A percentile compares a stretch with the other conserved stretches of the same genome.
Conservation (phyloP, 2,329 filamentous ascomycete genomes). For the Chrysoporthe cubensis region DNA sequence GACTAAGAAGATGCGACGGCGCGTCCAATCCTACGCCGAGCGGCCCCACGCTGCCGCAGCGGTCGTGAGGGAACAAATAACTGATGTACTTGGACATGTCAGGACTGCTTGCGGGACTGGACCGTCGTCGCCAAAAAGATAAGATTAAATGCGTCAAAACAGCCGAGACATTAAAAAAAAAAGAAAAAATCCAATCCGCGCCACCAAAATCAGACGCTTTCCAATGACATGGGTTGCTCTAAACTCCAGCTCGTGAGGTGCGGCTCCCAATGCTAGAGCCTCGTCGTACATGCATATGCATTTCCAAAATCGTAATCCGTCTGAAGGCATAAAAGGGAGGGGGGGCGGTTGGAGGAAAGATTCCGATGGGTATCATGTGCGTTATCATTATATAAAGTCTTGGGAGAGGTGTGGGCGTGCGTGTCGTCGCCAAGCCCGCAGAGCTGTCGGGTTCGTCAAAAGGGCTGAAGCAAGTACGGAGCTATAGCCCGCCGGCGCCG, state of each 20-base stretch:
- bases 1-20: too few species aligned
- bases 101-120: not conserved
- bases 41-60: too few species aligned
- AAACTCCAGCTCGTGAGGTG: constrained; percentile 19
- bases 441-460: constrained; percentile 29
- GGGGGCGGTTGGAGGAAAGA: not conserved
- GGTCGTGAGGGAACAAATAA: too few species aligned
- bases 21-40: too few species aligned
- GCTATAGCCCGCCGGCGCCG: constrained; percentile 30
- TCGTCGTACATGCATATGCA: constrained; percentile 17
- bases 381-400: constrained; percentile 23
- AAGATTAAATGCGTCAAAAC: not conserved
- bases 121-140: not conserved
- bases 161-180: not conserved
- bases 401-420: constrained; percentile 1
- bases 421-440: not conserved
- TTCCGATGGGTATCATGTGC: constrained; percentile 27
- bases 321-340: not conserved
- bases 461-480: constrained; percentile 33
- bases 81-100: not conserved
- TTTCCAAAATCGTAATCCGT: not conserved
- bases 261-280: not conserved
- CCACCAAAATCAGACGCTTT: constrained; percentile 19
- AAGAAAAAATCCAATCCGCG: constrained; percentile 3
- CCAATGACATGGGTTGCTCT: constrained; percentile 15